These are phyloP conservation scores for Phylloporus arenicola DNA, from an alignment of 768 basidiomycete species.

Conservation along the genomic window DNA sequence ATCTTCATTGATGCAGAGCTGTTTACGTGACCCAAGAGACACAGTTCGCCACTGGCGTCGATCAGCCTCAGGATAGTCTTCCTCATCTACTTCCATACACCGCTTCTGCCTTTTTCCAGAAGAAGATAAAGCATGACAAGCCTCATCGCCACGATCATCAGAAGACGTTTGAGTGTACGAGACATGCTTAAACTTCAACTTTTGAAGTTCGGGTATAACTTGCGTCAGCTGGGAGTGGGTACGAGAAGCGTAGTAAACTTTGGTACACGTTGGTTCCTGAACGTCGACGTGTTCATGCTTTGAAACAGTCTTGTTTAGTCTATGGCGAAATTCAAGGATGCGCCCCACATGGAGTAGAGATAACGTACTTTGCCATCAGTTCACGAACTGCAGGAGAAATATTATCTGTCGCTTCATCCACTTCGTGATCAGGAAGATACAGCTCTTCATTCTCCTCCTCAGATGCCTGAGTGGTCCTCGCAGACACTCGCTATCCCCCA, in stretches of 20 bases:
- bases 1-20: constrained; percentile 87
- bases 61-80: constrained; percentile 21
- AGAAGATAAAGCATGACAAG: neutral
- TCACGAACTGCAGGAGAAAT: constrained; percentile 74
- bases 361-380: constrained; percentile 68
- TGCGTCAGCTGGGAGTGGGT: constrained; percentile 96
- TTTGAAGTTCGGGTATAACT: constrained; percentile 76
- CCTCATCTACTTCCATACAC: constrained; percentile 19
- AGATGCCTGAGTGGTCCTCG: constrained; percentile 9
- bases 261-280: constrained; percentile 59
- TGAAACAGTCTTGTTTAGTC: constrained; percentile 12
- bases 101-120: constrained; percentile 16
- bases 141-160: neutral
- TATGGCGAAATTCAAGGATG: constrained; percentile 4
- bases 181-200: constrained; percentile 49
- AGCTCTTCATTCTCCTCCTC: constrained; percentile 53
- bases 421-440: constrained; percentile 63
- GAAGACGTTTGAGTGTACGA: constrained; percentile 17
- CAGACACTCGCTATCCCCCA: constrained; percentile 21
- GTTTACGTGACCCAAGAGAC: constrained; percentile 85
- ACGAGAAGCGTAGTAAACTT: constrained; percentile 91
- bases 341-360: neutral
- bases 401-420: constrained; percentile 41
- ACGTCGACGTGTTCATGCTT: constrained; percentile 7
- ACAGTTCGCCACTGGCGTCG: constrained; percentile 51